Evolutionary conservation across 2,329 filamentous ascomycete genomes (phyloP), one percentile per base, ranked within the genome.

Genomic region (Didymella exigua): DNA sequence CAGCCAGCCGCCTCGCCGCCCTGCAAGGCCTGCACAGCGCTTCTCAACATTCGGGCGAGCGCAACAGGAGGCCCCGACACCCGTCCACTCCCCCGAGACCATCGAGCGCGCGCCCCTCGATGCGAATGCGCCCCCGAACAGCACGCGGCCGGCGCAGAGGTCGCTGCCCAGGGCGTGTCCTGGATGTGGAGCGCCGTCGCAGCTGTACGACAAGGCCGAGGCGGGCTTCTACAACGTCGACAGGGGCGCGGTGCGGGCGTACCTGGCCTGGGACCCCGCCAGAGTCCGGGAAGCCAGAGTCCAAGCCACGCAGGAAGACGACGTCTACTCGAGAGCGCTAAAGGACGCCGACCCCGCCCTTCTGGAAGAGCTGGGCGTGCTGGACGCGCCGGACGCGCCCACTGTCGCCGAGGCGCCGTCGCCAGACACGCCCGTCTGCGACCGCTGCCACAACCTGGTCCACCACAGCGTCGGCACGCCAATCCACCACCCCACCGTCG

Each of bases 371-470:
- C 46, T 77, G 26, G 69, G 71, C 2, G 30, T 77, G 14, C 56
- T 63, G 5, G 55, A 67, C 10, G 54, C 66, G 1, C 33, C 50
- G 5, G 55, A 67, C 10, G 54, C 66, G 1, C 33, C 50, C 13
- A 43, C 56, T 3, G 36, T 54, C n/a, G 52, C 56, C 8, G 58
- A 67, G 9, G 56, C 57, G 3, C 55, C 59, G 14, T 36, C 57
- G 6, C 67, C 66, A 16, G 48, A 68, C 21, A 74, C 68, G 3
- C 89, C 89, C 1, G 76, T 96, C 6, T 99, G 95, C 76, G 89
- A 95, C 63, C 86, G 95, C 67, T 99, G 95, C 68, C 92, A 97
- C 72, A 82, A 86, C 29, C 81, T 99, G 23, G 75, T 89, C 19
- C 87, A 98, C 73, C 88, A 98, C 71, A 85, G 86, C 56, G 79